Percentiles rank a stretch among this genome's conserved stretches.
phyloP scores from a whole-genome alignment of 108 stramenopile genomes.

The Skeletonema costatum region DNA sequence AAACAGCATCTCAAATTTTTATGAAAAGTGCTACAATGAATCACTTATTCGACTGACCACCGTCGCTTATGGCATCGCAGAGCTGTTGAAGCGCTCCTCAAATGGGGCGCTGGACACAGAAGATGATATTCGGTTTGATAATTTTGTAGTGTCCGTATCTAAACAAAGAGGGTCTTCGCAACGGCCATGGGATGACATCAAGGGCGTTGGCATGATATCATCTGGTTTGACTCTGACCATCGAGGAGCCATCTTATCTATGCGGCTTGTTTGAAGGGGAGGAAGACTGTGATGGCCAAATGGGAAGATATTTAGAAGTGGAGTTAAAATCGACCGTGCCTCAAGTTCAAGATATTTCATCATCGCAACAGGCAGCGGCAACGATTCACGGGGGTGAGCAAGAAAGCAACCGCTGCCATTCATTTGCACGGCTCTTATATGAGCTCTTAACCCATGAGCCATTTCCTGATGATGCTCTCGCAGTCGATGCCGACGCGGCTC shows the following conservation, averaged over 20 bases:
- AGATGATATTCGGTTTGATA: background rate
- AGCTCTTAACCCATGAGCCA: slow-evolving; percentile 16
- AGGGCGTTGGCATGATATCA: background rate
- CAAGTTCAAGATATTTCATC: background rate
- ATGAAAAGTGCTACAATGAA: background rate
- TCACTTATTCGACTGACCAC: background rate
- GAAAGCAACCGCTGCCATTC: slow-evolving; percentile 9
- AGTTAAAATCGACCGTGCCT: background rate
- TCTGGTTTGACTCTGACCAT: background rate
- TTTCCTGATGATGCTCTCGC: background rate
- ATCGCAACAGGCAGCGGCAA: background rate
- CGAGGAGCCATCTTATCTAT: background rate
- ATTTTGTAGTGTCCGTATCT: background rate
- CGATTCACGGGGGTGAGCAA: background rate
- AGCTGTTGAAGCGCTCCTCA: background rate
- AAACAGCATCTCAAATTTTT: too few species aligned
- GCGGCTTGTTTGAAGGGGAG: background rate
- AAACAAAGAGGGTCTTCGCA: background rate
- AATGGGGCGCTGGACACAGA: background rate
- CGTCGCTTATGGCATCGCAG: background rate
- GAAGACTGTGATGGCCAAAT: background rate
- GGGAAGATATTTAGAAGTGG: slow-evolving; percentile 2
- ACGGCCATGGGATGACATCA: background rate
- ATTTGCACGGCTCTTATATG: slow-evolving; percentile 18
- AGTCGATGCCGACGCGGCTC: background rate